Evolutionary conservation across 2,329 filamentous ascomycete genomes (phyloP).

Genomic region (Claviceps maximensis): DNA sequence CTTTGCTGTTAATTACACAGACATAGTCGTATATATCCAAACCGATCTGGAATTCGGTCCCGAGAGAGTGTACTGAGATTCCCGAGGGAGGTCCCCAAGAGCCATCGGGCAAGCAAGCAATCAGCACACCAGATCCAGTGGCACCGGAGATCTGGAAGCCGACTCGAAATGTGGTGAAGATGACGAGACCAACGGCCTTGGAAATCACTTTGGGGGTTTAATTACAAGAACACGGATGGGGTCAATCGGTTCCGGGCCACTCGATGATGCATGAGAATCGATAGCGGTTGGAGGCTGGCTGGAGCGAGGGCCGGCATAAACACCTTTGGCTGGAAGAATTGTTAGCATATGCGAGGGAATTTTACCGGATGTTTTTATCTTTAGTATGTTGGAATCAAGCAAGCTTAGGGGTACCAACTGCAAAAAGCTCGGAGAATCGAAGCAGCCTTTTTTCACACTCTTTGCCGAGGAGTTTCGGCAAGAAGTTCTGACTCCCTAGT

Average conservation of each 20-base stretch:
- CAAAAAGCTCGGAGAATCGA: constrained; percentile 76
- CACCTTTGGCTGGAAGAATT: constrained; percentile 33
- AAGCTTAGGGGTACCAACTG: constrained; percentile 42
- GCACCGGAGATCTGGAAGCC: constrained; percentile 54
- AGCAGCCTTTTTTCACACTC: constrained; percentile 90
- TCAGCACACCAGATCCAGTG: constrained; percentile 51
- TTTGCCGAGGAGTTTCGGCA: constrained; percentile 74
- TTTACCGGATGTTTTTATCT: too few relatives aligned
- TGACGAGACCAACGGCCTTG: constrained; percentile 54
- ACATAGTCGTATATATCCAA: constrained; percentile 86
- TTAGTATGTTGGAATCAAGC: too few relatives aligned
- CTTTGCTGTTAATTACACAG: constrained; percentile 66
- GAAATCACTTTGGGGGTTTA: constrained; percentile 47
- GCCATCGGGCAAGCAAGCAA: constrained; percentile 49
- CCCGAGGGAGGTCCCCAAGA: constrained; percentile 71
- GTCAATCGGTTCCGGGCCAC: constrained; percentile 17
- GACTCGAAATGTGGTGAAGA: constrained; percentile 58
- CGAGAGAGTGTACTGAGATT: constrained; percentile 69
- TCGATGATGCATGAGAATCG: constrained; percentile 17
- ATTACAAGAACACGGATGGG: constrained; percentile 34
- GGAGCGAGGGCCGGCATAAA: constrained; percentile 28
- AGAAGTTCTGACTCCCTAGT: constrained; percentile 71
- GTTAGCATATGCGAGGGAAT: not conserved
- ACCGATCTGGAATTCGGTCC: constrained; percentile 67
- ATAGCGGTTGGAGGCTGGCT: constrained; percentile 18